Conservation (phyloP, 2,329 filamentous ascomycete genomes). For the Rhytidhysteron rufulum region DNA sequence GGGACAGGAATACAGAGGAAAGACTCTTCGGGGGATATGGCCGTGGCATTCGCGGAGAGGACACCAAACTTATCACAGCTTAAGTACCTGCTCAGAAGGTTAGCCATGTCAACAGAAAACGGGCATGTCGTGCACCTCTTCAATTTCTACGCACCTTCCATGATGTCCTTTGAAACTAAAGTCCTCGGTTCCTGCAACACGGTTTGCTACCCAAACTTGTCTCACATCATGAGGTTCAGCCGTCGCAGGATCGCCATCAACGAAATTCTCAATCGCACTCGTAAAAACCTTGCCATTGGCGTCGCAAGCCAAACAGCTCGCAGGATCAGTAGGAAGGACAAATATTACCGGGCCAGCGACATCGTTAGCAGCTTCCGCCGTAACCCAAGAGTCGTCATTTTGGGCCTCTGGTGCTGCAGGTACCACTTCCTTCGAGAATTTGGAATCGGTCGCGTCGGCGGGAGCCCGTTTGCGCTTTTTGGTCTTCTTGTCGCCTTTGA, state of each 20-base stretch:
- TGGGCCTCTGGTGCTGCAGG: conserved; percentile 31
- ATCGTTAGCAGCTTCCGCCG: conserved; percentile 70
- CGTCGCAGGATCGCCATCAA: conserved; percentile 75
- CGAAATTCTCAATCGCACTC: conserved; percentile 77
- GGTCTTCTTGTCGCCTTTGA: conserved; percentile 95
- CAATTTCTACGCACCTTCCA: conserved; percentile 56
- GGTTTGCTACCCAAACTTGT: conserved; percentile 90
- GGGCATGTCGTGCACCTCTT: too few relatives aligned
- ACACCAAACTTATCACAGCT: conserved; percentile 80
- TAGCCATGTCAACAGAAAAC: background rate
- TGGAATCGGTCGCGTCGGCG: conserved; percentile 43
- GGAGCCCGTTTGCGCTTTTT: conserved; percentile 82
- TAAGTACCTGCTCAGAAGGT: conserved; percentile 60
- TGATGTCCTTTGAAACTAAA: conserved; percentile 88
- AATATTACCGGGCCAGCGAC: conserved; percentile 79
- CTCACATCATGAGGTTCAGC: conserved; percentile 94
- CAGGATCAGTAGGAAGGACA: conserved; percentile 70
- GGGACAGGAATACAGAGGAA: conserved; percentile 62
- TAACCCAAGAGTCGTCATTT: conserved; percentile 86
- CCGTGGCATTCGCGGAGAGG: conserved; percentile 72
- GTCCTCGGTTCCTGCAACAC: conserved; percentile 74
- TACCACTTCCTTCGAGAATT: conserved; percentile 32
- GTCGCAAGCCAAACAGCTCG: conserved; percentile 78
- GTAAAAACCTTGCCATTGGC: conserved; percentile 82
- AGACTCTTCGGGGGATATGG: conserved; percentile 78